phyloP scores from a whole-genome alignment of 441 rosid species.

The Euphorbia schlechtendalii region DNA sequence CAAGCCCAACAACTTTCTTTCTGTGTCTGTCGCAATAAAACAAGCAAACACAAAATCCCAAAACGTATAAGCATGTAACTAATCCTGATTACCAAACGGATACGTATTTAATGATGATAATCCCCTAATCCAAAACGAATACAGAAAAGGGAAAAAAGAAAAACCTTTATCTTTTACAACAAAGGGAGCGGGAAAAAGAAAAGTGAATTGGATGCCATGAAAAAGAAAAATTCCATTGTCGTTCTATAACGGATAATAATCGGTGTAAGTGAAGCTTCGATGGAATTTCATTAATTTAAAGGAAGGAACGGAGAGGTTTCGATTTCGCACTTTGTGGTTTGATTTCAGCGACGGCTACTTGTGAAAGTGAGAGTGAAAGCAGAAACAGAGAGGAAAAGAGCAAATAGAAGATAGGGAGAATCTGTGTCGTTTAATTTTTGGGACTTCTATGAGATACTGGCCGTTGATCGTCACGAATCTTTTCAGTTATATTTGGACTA shows the following conservation, averaged over 20 bases:
- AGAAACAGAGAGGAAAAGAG: neutral
- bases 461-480: neutral
- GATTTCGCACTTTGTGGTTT: neutral
- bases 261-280: slow-evolving; percentile 14
- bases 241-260: neutral
- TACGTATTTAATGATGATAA: slow-evolving; percentile 2
- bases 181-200: slow-evolving; percentile 20
- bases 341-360: neutral
- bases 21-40: neutral
- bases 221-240: neutral
- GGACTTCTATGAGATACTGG: neutral
- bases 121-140: neutral
- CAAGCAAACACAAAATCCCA: neutral
- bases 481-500: neutral
- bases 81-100: neutral
- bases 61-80: neutral
- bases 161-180: neutral
- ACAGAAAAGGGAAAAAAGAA: neutral
- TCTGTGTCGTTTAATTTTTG: neutral
- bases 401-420: neutral
- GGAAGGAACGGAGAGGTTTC: slow-evolving; percentile 24
- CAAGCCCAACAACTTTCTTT: neutral
- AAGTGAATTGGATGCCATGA: slow-evolving; percentile 13
- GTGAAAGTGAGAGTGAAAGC: neutral
- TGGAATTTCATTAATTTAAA: too few species aligned